Base-by-base conservation (phyloP, 371 early-diverging fungal genomes). In the Mortierella sp. region DNA sequence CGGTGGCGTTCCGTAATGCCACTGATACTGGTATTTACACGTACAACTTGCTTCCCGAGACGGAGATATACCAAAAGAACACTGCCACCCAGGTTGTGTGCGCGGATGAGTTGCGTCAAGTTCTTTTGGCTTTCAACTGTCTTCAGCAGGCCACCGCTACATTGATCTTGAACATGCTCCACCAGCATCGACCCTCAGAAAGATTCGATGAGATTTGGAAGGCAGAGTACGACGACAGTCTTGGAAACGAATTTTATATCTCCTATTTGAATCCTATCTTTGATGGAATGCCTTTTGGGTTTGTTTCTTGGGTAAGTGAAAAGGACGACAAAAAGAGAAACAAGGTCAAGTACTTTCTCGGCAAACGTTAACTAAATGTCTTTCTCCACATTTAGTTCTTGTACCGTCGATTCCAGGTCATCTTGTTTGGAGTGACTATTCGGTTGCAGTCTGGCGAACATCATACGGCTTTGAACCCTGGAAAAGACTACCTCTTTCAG, bases 221-320 rank as follows among this genome's bases (percentile, higher is more conserved):
- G 61, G 89, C 91, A 14, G 91, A 91, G 56, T 93, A 91, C 64
- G 91, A 76, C 48, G 94, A 93, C 71, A 92, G 92, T 21, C 82
- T 83, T 9, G 89, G 89, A 31, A 91, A 92, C 47, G 91, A 92
- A 64, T 84, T 92, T 4, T 91, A 91, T 54, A 83, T 83, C 58
- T 79, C 83, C 9, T 79, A 61, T 8, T 78, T 90, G 47, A 85
- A 88, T 60, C 71, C 78, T 0, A 81, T 85, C 39, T 84, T 92
- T 63, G 80, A 87, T 23, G 90, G 88, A 7, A 61, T 82, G 14
- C 49, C 79, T 12, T 93, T 93, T 66, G 82, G 82, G 16, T 81
- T 86, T 14, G 86, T 85, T n/a, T 82, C 91, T 1, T 87, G 84
- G 88, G 78, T 76, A 66, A 42, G 62, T 23, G 7, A n/a, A 18